phyloP scores from a whole-genome alignment of 805 yeast species.

The Clavispora phyllophila region DNA sequence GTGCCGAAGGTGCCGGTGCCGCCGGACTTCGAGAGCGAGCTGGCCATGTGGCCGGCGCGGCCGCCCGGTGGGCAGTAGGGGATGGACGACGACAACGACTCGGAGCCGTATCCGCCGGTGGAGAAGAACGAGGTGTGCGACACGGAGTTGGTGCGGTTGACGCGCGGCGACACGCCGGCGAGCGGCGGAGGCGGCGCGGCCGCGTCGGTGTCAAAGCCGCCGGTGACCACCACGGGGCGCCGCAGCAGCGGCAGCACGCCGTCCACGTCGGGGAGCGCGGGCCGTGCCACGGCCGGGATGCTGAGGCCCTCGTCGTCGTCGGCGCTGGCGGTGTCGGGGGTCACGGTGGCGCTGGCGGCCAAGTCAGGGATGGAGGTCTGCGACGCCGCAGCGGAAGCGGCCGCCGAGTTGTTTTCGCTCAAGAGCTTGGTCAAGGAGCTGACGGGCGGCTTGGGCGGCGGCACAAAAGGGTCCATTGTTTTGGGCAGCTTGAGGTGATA shows the following conservation, averaged over 20 bases:
- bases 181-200: conserved; percentile 15
- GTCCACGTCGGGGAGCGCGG: conserved; percentile 1
- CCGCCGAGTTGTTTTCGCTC: conserved; percentile 25
- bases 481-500: conserved; percentile 12
- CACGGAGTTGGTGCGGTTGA: conserved; percentile 34
- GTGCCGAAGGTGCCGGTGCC: conserved; percentile 6
- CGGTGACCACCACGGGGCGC: conserved; percentile 16
- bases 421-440: conserved; percentile 35
- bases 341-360: conserved; percentile 10
- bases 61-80: conserved; percentile 76
- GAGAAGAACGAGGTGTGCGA: conserved; percentile 36
- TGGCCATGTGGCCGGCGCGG: conserved; percentile 15
- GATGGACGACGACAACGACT: conserved; percentile 52
- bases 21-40: conserved; percentile 5
- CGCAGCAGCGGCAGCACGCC: neutral
- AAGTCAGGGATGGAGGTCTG: neutral
- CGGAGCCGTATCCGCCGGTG: conserved; percentile 29
- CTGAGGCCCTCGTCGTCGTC: conserved; percentile 1
- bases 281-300: neutral
- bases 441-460: conserved; percentile 21
- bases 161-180: conserved; percentile 35
- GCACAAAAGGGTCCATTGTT: conserved; percentile 6
- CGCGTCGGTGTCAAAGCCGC: conserved; percentile 13
- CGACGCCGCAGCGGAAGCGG: neutral
- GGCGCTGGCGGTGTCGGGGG: conserved; percentile 4